These are phyloP conservation scores for Coniochaeta ligniaria DNA, from an alignment of 2,329 filamentous ascomycete species.

Conservation along the genomic window DNA sequence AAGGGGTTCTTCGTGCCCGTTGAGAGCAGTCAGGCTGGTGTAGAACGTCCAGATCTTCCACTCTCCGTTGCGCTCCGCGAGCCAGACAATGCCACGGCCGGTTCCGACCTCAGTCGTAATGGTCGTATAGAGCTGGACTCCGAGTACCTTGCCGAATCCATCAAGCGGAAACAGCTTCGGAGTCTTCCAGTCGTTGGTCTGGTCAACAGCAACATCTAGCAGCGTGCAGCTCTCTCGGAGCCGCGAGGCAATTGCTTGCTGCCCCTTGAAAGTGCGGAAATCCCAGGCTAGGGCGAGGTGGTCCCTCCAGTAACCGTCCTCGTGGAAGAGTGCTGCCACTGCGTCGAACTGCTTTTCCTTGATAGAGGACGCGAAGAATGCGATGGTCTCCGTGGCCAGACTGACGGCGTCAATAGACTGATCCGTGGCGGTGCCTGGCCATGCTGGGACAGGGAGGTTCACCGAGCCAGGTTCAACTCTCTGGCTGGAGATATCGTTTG, in stretches of 20 bases:
- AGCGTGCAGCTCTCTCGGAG: conserved; percentile 21
- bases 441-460: conserved; percentile 29
- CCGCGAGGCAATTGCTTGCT: conserved; percentile 27
- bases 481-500: conserved; percentile 13
- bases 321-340: conserved; percentile 35
- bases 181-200: conserved; percentile 27
- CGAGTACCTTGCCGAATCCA: conserved; percentile 31
- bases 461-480: conserved; percentile 24
- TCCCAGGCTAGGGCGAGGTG: conserved; percentile 50
- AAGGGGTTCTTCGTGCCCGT: conserved; percentile 33
- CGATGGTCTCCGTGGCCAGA: conserved; percentile 27
- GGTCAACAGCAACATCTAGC: conserved; percentile 30
- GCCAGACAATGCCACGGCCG: conserved; percentile 41
- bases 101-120: conserved; percentile 36
- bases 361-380: conserved; percentile 30
- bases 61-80: conserved; percentile 27
- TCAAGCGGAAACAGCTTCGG: conserved; percentile 35
- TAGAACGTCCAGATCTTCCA: conserved; percentile 53
- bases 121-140: conserved; percentile 42
- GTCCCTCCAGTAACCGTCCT: conserved; percentile 50
- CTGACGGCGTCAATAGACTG: conserved; percentile 24
- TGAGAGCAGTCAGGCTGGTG: conserved; percentile 38
- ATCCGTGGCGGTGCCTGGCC: conserved; percentile 28
- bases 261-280: conserved; percentile 43
- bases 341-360: conserved; percentile 22